Base-by-base conservation (phyloP, 2,329 filamentous ascomycete species). In the Aphanoascus verrucosus region DNA sequence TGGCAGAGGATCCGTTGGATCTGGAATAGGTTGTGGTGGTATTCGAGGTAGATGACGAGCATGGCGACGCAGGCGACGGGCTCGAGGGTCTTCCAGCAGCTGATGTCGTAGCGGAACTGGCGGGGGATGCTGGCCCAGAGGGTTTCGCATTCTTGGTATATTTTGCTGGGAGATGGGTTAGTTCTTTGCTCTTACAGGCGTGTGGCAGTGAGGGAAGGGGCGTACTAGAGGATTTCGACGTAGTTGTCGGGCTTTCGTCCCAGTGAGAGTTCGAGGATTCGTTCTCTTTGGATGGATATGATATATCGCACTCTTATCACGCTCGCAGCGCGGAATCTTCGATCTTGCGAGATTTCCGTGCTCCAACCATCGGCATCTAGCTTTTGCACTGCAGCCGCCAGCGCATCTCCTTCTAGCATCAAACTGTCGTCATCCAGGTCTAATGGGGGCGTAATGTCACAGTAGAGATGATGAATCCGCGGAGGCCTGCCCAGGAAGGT, bases 401-500 rank as follows among this genome's bases (percentile, higher is more conserved):
- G 49, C 12, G 43, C 46, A 14, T 45, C 45, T 5, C 7, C 37
- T 20, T 59, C 52, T 0, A 58, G 50, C 35, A 61, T 51, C 12
- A 64, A 57, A 9, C 61, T 60, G 3, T 64, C 61, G 42, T 64
- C 60, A 45, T 61, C 62, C 32, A 67, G 41, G 35, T 67, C 63
- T n/a, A 65, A 56, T 5, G 64, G 64, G 43, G 61, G 51, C 20
- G 43, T 31, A 6, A 60, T 56, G 46, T 65, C 60, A 53, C 63
- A 67, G 53, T 65, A 67, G 31, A 59, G 58, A 53, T 59, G 60
- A 20, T 60, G 61, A 12, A 67, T 60, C 5, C 61, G 55, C 2
- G 64, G 64, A n/a, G 65, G 64, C 20, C 65, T 59, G 11, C 63
- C 63, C 2, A 65, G 52, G 49, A 65, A 62, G 3, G 61, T 64